phyloP scores from a whole-genome alignment of 306 rosid species.

The Lathyrus sativus region DNA sequence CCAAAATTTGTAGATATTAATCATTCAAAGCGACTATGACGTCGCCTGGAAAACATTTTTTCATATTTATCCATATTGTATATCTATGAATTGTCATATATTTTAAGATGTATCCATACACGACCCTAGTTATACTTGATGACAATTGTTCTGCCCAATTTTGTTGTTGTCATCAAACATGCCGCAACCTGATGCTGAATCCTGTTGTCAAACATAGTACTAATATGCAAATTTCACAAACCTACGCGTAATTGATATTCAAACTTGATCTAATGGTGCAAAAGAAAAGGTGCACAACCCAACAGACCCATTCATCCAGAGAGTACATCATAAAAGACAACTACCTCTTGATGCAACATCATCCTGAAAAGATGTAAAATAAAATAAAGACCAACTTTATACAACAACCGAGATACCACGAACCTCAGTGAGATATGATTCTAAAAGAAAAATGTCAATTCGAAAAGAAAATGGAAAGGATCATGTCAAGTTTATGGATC shows the following conservation, averaged over 20 bases:
- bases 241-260: background rate
- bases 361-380: slow-evolving; percentile 47
- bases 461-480: slow-evolving; percentile 28
- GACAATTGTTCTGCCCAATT: too few species aligned
- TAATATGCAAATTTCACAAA: background rate
- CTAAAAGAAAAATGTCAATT: slow-evolving; percentile 1
- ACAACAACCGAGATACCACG: slow-evolving; percentile 40
- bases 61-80: too few species aligned
- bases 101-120: too few species aligned
- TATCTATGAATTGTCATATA: too few species aligned
- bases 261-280: background rate
- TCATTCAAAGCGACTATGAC: too few species aligned
- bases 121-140: too few species aligned
- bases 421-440: slow-evolving; percentile 39
- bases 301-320: slow-evolving; percentile 1
- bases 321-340: slow-evolving; percentile 38
- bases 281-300: background rate
- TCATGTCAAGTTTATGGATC: slow-evolving; percentile 36
- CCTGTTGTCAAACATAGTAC: background rate
- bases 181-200: background rate
- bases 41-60: too few species aligned
- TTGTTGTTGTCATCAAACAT: too few species aligned
- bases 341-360: slow-evolving; percentile 42
- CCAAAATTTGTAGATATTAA: too few species aligned
- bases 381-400: slow-evolving; percentile 47